Evolutionary conservation across 257 asterid species (phyloP).

Genomic region (Petunia axillaris): DNA sequence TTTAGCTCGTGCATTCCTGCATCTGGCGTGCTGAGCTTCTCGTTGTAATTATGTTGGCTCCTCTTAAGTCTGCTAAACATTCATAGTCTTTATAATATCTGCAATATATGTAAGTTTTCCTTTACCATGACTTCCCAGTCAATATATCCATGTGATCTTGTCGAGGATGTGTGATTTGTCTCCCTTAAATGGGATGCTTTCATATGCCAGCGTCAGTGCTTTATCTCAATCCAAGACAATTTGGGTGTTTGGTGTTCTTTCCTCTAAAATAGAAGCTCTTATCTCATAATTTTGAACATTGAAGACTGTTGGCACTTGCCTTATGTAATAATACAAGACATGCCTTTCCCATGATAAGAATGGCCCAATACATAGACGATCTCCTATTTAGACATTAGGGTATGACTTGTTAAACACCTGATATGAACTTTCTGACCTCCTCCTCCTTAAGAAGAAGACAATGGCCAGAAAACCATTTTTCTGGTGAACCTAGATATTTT

Average conservation of each 20-base stretch:
- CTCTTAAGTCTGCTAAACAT: neutral
- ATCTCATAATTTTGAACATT: neutral
- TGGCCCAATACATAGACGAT: too few species aligned
- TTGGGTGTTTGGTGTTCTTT: neutral
- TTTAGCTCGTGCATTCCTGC: neutral
- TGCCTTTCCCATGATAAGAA: constrained; percentile 5
- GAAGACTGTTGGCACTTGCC: neutral
- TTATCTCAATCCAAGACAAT: neutral
- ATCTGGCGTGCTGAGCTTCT: neutral
- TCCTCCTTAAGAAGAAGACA: too few species aligned
- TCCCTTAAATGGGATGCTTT: neutral
- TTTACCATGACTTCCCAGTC: neutral
- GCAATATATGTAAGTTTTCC: neutral
- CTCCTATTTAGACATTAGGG: too few species aligned
- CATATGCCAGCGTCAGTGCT: neutral
- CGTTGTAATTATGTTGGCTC: neutral
- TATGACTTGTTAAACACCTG: too few species aligned
- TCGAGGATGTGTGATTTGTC: constrained; percentile 1
- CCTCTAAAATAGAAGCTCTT: neutral
- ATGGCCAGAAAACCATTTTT: too few species aligned
- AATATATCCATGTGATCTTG: neutral
- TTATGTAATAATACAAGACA: neutral
- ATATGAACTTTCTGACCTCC: too few species aligned
- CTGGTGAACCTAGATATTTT: too few species aligned
- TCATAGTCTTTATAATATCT: neutral